Evolutionary conservation across 2,329 filamentous ascomycete species (phyloP), one percentile per base, ranked within the genome.

Genomic region (Aspergillus fumigatiaffinis): DNA sequence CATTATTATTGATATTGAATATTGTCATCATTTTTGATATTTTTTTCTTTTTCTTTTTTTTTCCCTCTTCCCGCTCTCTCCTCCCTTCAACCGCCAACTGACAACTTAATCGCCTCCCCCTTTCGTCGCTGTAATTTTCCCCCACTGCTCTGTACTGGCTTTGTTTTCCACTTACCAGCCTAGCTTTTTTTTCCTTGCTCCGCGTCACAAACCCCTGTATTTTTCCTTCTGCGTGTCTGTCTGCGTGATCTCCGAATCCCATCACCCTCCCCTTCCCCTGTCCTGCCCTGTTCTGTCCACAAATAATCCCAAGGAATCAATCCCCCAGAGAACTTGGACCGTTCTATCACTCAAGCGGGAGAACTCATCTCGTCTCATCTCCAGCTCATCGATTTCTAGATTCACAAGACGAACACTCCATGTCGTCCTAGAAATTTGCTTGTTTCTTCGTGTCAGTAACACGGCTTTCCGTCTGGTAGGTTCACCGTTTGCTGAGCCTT

Each of bases 351-450:
- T 20, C 20, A 21, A 23, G 20, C 4, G 12, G n/a, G 42, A 23
- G 21, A 12, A 9, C 9, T 46, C 42, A 21, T 46, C 42, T 17
- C 42, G 17, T 42, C 26, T 17, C 7, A 8, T 9, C 14, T 42
- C 14, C 8, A 29, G 6, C 14, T 28, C 35, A 20, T 46, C 50
- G 53, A 28, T 47, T 58, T 55, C 55, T 50, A 53, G 14, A 38
- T 38, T 48, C 35, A 54, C 53, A 42, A 50, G 50, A 21, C 38
- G 32, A 54, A 60, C 58, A 25, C 66, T 57, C 62, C 62, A 71
- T 71, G 70, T 71, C 67, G 68, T 65, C 63, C 53, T 68, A 71
- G 61, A 64, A 58, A 58, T 59, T 62, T 55, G 42, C 52, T 56
- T 55, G 59, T 61, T 70, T 60, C 63, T 62, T 65, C 61, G 59